Evolutionary conservation across 2,329 filamentous ascomycete genomes (phyloP).

Genomic region (Karstenula rhodostoma): DNA sequence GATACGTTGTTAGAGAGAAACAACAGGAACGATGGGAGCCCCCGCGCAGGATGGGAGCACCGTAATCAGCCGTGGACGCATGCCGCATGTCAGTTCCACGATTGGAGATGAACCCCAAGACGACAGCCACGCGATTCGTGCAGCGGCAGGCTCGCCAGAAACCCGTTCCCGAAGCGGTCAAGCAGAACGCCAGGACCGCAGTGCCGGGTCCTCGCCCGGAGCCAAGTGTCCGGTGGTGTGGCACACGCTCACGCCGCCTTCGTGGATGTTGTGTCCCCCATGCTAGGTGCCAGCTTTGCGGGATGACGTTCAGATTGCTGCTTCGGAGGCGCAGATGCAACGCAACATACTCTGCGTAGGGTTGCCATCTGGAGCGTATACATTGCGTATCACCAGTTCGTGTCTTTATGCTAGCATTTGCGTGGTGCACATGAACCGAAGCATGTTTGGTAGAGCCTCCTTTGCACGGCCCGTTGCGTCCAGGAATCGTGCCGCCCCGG

Average conservation of each 20-base stretch:
- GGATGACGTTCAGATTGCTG: conserved; percentile 18
- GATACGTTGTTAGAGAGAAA: background rate
- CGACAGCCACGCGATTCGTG: conserved; percentile 46
- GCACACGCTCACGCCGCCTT: conserved; percentile 44
- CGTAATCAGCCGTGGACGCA: conserved; percentile 32
- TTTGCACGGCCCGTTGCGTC: conserved; percentile 9
- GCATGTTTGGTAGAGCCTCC: background rate
- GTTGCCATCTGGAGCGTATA: background rate
- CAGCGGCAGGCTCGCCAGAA: conserved; percentile 36
- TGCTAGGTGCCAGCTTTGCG: conserved; percentile 35
- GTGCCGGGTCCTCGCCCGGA: conserved; percentile 37
- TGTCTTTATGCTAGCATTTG: background rate
- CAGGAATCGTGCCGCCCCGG: conserved; percentile 3
- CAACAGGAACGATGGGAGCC: conserved; percentile 8
- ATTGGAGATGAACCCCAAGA: conserved; percentile 28
- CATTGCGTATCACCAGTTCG: background rate
- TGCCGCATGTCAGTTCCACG: conserved; percentile 31
- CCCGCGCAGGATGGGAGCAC: conserved; percentile 16
- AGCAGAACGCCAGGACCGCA: conserved; percentile 39
- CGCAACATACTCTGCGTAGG: background rate
- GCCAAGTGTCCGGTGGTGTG: conserved; percentile 47
- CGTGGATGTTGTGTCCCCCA: conserved; percentile 38
- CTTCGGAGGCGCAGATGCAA: conserved; percentile 2
- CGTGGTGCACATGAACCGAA: background rate
- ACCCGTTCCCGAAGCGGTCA: conserved; percentile 32